phyloP scores from a whole-genome alignment of 257 asterid genomes.

The Nemophila menziesii region DNA sequence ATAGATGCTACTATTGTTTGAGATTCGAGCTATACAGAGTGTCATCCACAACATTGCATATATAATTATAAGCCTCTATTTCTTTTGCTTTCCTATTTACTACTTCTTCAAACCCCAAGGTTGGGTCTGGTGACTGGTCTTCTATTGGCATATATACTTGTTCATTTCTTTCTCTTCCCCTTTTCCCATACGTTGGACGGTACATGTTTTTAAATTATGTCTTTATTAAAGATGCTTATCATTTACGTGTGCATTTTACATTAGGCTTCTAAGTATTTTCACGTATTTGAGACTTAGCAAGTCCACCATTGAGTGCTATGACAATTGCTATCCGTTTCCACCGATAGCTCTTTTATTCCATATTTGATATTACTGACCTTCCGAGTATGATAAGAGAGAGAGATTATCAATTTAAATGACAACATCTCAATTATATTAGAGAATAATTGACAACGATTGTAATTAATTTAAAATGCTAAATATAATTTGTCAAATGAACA shows the following conservation, averaged over 20 bases:
- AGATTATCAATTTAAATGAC: no score
- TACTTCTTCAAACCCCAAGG: constrained; percentile 17
- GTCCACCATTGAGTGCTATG: no score
- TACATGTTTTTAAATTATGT: constrained; percentile 15
- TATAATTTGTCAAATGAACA: no score
- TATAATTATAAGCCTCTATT: constrained; percentile 13
- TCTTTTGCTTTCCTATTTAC: constrained; percentile 1
- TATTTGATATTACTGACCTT: no score
- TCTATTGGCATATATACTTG: constrained; percentile 4
- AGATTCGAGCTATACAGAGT: constrained; percentile 31
- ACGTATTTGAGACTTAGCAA: no score
- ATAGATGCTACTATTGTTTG: constrained; percentile 15
- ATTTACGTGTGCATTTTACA: not conserved
- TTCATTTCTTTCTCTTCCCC: constrained; percentile 2
- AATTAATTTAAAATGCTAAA: no score
- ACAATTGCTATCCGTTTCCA: no score
- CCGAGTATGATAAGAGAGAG: no score
- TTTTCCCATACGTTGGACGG: constrained; percentile 1
- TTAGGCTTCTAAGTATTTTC: not conserved
- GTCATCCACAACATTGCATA: constrained; percentile 13
- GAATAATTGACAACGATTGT: no score
- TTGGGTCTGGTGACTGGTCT: not conserved
- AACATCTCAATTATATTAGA: no score
- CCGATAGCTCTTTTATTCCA: no score
- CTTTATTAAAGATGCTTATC: constrained; percentile 1